A percentile compares a stretch with the other conserved stretches of the same genome.
Evolutionary conservation across 257 asterid genomes (phyloP).

Genomic region (Leonotis leonurus): DNA sequence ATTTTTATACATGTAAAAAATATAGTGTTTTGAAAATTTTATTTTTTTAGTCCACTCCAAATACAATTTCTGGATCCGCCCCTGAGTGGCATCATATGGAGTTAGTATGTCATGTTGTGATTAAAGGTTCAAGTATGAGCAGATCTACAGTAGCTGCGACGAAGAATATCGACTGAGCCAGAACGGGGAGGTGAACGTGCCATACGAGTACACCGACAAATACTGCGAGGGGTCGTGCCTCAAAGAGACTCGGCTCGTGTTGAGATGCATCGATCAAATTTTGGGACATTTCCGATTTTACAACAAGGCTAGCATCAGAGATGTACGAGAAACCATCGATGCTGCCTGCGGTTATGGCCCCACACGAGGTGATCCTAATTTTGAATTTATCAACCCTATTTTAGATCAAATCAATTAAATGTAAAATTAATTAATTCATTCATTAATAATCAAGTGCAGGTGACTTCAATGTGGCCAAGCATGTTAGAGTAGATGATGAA

Average conservation of each 20-base stretch:
- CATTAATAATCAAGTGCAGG: not conserved
- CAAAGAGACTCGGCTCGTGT: slow-evolving; percentile 45
- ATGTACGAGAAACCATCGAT: slow-evolving; percentile 36
- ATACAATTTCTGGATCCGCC: too few relatives aligned
- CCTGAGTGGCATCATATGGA: too few relatives aligned
- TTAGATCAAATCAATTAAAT: too few relatives aligned
- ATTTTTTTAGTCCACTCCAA: too few relatives aligned
- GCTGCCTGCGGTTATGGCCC: slow-evolving; percentile 54
- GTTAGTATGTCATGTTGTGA: too few relatives aligned
- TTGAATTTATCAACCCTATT: too few relatives aligned
- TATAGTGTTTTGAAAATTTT: too few relatives aligned
- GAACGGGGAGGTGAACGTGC: slow-evolving; percentile 48
- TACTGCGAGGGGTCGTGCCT: slow-evolving; percentile 54
- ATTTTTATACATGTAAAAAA: too few relatives aligned
- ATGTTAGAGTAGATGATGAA: slow-evolving; percentile 26
- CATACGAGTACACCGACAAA: slow-evolving; percentile 34
- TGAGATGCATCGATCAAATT: slow-evolving; percentile 35
- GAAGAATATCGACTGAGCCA: slow-evolving; percentile 38
- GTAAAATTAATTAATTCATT: too few relatives aligned
- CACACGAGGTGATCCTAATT: slow-evolving; percentile 33
- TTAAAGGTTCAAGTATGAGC: too few relatives aligned
- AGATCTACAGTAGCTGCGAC: slow-evolving; percentile 52
- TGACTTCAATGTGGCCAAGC: slow-evolving; percentile 43
- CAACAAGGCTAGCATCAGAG: slow-evolving; percentile 38
- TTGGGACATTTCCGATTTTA: slow-evolving; percentile 31